phyloP scores from a whole-genome alignment of 2,329 filamentous ascomycete species.

The Diaporthe vaccinii region DNA sequence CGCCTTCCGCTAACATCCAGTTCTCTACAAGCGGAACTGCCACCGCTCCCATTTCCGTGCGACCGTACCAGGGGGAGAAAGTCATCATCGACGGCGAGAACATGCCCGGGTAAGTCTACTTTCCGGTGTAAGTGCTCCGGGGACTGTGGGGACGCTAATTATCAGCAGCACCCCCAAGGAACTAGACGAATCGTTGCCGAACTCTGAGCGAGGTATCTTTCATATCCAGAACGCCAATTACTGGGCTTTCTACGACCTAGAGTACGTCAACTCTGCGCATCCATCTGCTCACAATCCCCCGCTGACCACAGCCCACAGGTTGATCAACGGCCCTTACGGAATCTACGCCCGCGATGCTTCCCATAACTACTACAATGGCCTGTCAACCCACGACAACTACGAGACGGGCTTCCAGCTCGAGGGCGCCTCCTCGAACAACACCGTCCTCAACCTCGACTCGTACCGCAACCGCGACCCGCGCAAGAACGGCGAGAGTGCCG shows the following conservation, averaged over 20 bases:
- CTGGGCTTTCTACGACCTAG: slow-evolving; percentile 59
- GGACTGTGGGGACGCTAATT: background rate
- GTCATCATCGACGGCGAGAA: slow-evolving; percentile 13
- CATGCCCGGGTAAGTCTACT: slow-evolving; percentile 5
- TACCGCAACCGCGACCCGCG: slow-evolving; percentile 61
- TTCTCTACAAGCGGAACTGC: slow-evolving; percentile 58
- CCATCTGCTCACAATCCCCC: background rate
- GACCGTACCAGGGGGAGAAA: slow-evolving; percentile 5
- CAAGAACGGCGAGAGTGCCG: slow-evolving; percentile 65
- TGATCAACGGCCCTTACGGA: slow-evolving; percentile 52
- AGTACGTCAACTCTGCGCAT: slow-evolving; percentile 41
- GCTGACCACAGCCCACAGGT: slow-evolving; percentile 1
- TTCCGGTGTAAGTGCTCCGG: background rate
- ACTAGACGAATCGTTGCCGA: slow-evolving; percentile 55
- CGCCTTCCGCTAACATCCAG: slow-evolving; percentile 61
- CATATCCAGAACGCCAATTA: slow-evolving; percentile 60
- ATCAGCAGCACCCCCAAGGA: slow-evolving; percentile 60
- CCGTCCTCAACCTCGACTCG: slow-evolving; percentile 57
- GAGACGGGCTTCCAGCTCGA: slow-evolving; percentile 55
- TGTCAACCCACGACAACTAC: slow-evolving; percentile 55
- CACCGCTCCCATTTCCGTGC: slow-evolving; percentile 43
- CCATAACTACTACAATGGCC: slow-evolving; percentile 53
- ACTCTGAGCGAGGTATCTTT: slow-evolving; percentile 59
- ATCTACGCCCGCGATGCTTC: slow-evolving; percentile 53
- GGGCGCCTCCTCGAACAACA: slow-evolving; percentile 52